These are phyloP conservation scores for Candida qinlingensis DNA, from an alignment of 805 yeast genomes.

Conservation along the genomic window DNA sequence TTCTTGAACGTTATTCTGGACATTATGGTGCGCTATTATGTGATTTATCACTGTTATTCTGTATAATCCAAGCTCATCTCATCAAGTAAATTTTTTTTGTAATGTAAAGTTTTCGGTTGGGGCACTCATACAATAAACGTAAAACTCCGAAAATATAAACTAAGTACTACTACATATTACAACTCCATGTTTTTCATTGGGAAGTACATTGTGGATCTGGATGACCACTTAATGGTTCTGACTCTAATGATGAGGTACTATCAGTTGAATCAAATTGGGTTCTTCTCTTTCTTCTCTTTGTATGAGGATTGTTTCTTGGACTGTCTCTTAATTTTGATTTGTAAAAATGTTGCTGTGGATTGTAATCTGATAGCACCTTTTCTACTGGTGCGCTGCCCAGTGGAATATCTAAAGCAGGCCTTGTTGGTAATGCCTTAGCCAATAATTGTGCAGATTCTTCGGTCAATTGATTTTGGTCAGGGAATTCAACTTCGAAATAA, in stretches of 20 bases:
- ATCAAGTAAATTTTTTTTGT: background rate
- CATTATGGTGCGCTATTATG: background rate
- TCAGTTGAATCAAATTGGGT: background rate
- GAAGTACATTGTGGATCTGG: slow-evolving; percentile 7
- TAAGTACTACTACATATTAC: background rate
- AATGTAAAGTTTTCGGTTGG: background rate
- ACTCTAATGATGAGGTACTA: background rate
- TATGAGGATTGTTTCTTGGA: background rate
- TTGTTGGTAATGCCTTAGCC: slow-evolving; percentile 73
- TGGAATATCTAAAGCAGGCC: slow-evolving; percentile 57
- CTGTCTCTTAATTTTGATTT: background rate
- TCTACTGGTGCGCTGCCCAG: slow-evolving; percentile 56
- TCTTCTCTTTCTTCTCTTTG: slow-evolving; percentile 8
- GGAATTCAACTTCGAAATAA: slow-evolving; percentile 55
- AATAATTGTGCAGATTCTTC: slow-evolving; percentile 66
- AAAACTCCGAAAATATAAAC: background rate
- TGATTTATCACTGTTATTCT: background rate
- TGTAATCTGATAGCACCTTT: slow-evolving; percentile 26
- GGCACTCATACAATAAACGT: background rate
- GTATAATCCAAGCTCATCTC: slow-evolving; percentile 2
- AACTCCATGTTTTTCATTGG: slow-evolving; percentile 2
- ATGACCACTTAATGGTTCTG: background rate
- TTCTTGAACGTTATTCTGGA: slow-evolving; percentile 10
- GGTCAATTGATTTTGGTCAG: slow-evolving; percentile 53
- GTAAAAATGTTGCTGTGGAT: slow-evolving; percentile 6